phyloP scores from a whole-genome alignment of 1,284 basidiomycete genomes.

The Microbotryomycetes sp. region DNA sequence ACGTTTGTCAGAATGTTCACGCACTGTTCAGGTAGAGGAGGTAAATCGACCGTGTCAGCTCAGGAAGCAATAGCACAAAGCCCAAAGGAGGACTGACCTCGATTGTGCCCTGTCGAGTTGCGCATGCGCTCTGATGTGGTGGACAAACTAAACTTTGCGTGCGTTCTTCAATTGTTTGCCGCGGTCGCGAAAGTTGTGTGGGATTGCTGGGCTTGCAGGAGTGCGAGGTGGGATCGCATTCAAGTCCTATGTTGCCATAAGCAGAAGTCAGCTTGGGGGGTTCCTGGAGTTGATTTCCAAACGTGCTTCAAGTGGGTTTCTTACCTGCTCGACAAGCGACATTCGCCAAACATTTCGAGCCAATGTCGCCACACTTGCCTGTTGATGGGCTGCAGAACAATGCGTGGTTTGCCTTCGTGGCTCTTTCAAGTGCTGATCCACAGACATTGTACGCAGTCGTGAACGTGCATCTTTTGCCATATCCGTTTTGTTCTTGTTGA shows the following conservation, averaged over 20 bases:
- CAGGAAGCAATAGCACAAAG: no score
- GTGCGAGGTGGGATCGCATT: neutral
- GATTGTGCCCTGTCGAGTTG: neutral
- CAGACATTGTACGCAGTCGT: neutral
- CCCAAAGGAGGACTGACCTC: neutral
- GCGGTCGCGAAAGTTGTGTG: neutral
- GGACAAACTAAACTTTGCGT: neutral
- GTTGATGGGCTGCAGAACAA: neutral
- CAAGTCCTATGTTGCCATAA: no score
- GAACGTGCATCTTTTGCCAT: neutral
- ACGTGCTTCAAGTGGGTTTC: no score
- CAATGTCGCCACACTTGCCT: neutral
- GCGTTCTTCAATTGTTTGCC: neutral
- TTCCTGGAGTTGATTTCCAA: no score
- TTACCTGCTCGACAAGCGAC: neutral
- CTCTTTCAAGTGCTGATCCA: neutral
- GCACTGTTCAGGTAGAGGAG: neutral
- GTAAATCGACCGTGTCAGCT: no score
- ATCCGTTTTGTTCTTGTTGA: neutral
- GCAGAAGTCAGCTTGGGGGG: no score
- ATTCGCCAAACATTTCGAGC: neutral
- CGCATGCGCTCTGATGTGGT: neutral
- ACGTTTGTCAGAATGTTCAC: neutral
- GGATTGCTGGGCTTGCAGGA: neutral
- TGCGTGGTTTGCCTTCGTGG: neutral